phyloP scores from a whole-genome alignment of 306 rosid species.

The Cajanus cajan region DNA sequence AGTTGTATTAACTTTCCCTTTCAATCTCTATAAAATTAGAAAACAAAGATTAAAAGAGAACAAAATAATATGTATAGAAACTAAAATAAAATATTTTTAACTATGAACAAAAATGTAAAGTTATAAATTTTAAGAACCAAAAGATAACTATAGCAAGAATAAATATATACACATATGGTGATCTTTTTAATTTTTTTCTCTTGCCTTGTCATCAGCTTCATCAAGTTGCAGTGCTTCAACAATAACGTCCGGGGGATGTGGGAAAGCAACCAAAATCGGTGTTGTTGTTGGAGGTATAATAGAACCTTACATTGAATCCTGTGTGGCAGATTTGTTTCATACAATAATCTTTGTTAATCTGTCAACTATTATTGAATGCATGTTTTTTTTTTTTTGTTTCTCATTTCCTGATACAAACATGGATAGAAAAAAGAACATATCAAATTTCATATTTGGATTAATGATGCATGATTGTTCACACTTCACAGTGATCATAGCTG shows the following conservation, averaged over 20 bases:
- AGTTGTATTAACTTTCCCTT: too few relatives aligned
- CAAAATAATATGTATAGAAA: too few relatives aligned
- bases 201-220: conserved; percentile 27
- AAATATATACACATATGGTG: not conserved
- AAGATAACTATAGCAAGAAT: too few relatives aligned
- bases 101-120: too few relatives aligned
- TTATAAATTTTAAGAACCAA: too few relatives aligned
- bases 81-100: too few relatives aligned
- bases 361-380: not conserved
- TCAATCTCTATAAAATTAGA: too few relatives aligned
- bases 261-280: conserved; percentile 44
- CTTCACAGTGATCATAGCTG: conserved; percentile 51
- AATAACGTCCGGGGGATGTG: conserved; percentile 52
- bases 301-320: not conserved
- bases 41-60: too few relatives aligned
- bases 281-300: conserved; percentile 61
- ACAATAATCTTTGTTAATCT: not conserved
- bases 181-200: conserved; percentile 31
- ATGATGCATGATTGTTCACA: conserved; percentile 8
- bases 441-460: not conserved
- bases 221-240: conserved; percentile 51
- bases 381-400: not conserved
- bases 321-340: not conserved
- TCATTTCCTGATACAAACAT: conserved; percentile 5
- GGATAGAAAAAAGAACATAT: not conserved